These are phyloP conservation scores for Terfezia claveryi DNA, from an alignment of 495 filamentous ascomycete species.

Conservation along the genomic window DNA sequence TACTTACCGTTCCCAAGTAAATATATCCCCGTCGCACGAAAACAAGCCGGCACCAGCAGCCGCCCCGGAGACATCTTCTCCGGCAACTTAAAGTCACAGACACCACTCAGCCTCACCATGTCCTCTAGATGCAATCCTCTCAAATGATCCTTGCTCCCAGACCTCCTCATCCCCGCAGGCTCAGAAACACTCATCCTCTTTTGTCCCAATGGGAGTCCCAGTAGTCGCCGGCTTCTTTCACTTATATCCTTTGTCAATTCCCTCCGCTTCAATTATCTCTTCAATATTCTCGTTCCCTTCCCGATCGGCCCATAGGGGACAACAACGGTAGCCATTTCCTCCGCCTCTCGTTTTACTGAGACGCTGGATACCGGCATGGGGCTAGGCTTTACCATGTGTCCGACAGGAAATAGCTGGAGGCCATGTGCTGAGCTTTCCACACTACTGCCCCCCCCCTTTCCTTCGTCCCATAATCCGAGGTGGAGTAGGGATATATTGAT, in stretches of 20 bases:
- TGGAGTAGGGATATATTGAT: no score
- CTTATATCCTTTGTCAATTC: conserved; percentile 15
- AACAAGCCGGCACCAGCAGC: conserved; percentile 47
- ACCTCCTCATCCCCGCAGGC: conserved; percentile 25
- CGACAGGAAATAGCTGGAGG: conserved; percentile 15
- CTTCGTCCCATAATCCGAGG: no score
- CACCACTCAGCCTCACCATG: conserved; percentile 50
- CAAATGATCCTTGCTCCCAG: conserved; percentile 30
- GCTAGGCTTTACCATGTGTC: conserved; percentile 7
- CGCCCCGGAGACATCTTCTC: conserved; percentile 39
- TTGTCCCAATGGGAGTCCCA: conserved; percentile 11
- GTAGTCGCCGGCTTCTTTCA: conserved; percentile 12
- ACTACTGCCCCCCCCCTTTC: no score
- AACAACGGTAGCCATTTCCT: conserved; percentile 8
- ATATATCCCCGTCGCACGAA: conserved; percentile 47
- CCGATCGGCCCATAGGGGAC: conserved; percentile 10
- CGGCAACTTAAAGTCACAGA: conserved; percentile 44
- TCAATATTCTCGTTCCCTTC: conserved; percentile 11
- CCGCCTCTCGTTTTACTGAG: conserved; percentile 1
- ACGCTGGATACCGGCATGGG: conserved; percentile 14
- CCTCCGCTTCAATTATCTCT: conserved; percentile 14
- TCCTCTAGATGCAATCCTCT: conserved; percentile 39
- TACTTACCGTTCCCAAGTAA: conserved; percentile 42
- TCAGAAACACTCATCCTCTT: conserved; percentile 27
- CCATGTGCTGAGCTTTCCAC: no score